Evolutionary conservation across 768 basidiomycete species (phyloP).

Genomic region (Cystobasidium onofrii): DNA sequence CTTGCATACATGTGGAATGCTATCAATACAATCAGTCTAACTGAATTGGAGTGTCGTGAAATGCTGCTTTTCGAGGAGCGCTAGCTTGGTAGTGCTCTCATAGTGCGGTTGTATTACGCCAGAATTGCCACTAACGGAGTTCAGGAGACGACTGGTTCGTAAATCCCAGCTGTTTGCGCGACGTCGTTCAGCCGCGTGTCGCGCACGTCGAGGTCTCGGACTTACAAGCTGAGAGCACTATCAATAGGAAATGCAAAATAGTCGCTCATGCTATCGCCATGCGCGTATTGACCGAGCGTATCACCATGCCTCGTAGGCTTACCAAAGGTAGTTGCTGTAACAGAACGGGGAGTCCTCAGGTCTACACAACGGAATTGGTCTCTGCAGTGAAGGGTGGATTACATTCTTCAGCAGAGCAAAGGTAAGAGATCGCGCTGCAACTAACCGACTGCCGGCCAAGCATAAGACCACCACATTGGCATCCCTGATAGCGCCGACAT

Average conservation of each 20-base stretch:
- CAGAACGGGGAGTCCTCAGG: background rate
- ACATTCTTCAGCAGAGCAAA: background rate
- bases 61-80: constrained; percentile 28
- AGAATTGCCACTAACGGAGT: background rate
- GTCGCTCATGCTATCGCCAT: constrained; percentile 6
- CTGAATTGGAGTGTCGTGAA: too few relatives aligned
- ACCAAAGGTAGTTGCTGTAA: background rate
- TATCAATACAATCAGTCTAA: too few relatives aligned
- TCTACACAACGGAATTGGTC: constrained; percentile 24
- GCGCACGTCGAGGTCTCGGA: background rate
- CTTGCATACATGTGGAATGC: too few relatives aligned
- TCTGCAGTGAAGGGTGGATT: background rate
- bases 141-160: background rate
- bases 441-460: constrained; percentile 1
- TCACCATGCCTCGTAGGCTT: background rate
- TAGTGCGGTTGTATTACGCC: constrained; percentile 16
- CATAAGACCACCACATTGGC: background rate
- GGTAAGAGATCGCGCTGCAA: background rate
- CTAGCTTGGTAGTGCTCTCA: background rate
- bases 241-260: constrained; percentile 21
- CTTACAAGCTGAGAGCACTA: constrained; percentile 6
- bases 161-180: constrained; percentile 13
- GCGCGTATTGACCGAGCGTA: background rate
- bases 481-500: background rate
- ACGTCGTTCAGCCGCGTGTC: background rate